Conservation (phyloP, 768 basidiomycete species). For the Tephrocybe sp. region DNA sequence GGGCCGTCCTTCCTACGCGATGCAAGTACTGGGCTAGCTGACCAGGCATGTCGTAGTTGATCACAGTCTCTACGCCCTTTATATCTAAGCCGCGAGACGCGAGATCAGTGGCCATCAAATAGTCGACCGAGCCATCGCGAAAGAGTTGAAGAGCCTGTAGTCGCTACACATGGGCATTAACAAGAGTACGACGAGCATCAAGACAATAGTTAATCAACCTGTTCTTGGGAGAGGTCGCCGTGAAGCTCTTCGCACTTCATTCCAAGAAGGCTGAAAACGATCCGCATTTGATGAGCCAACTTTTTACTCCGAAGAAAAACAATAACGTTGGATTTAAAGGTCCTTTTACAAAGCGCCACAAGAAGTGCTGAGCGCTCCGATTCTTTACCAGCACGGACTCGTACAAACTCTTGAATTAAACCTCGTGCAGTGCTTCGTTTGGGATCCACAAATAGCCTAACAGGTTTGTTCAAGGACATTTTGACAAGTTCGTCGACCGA, state of each 20-base stretch:
- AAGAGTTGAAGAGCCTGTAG: constrained; percentile 84
- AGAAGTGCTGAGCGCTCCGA: constrained; percentile 76
- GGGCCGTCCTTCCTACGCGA: constrained; percentile 95
- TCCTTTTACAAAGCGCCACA: constrained; percentile 82
- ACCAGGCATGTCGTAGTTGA: constrained; percentile 98
- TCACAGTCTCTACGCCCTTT: constrained; percentile 95
- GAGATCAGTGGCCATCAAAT: constrained; percentile 93
- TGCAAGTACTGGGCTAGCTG: constrained; percentile 94
- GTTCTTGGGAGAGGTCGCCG: constrained; percentile 94
- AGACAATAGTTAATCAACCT: constrained; percentile 47
- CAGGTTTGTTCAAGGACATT: constrained; percentile 91
- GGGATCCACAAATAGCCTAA: constrained; percentile 93
- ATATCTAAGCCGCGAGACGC: constrained; percentile 96
- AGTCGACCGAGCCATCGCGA: constrained; percentile 86
- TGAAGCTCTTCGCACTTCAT: constrained; percentile 92
- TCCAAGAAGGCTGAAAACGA: constrained; percentile 87
- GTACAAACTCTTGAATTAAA: constrained; percentile 92
- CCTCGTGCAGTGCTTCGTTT: constrained; percentile 85
- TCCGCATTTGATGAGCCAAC: constrained; percentile 94
- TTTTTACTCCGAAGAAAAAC: constrained; percentile 97
- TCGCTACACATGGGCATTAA: constrained; percentile 50
- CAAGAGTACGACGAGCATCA: not conserved
- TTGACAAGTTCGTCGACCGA: constrained; percentile 91
- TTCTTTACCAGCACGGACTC: constrained; percentile 81
- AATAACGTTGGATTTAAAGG: constrained; percentile 82